A percentile compares a stretch with the other conserved stretches of the same genome.
These are phyloP conservation scores for Euryodendron excelsum DNA, from an alignment of 148 eudicot species.

Conservation along the genomic window DNA sequence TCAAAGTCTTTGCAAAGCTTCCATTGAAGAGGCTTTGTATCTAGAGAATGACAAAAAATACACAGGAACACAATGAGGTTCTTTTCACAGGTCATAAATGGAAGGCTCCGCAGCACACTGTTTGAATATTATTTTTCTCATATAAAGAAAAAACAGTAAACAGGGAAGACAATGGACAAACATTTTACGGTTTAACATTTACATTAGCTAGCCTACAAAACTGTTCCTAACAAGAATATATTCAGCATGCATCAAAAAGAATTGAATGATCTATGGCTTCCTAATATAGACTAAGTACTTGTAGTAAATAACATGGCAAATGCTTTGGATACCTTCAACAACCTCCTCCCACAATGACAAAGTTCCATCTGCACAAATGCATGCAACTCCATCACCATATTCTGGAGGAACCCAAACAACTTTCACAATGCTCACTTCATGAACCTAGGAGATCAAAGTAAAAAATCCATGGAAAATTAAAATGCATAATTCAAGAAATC, in stretches of 20 bases:
- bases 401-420: slow-evolving; percentile 90
- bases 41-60: slow-evolving; percentile 29
- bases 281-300: background rate
- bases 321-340: slow-evolving; percentile 47
- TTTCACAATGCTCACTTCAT: slow-evolving; percentile 57
- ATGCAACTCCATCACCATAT: slow-evolving; percentile 85
- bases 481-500: background rate
- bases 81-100: background rate
- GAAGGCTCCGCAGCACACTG: background rate
- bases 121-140: background rate
- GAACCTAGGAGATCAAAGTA: slow-evolving; percentile 41
- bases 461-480: background rate
- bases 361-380: slow-evolving; percentile 65
- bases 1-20: slow-evolving; percentile 66
- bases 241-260: background rate
- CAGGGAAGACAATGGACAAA: background rate
- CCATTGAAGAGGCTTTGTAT: slow-evolving; percentile 58
- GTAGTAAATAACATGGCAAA: slow-evolving; percentile 2
- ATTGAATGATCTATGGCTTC: background rate
- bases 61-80: background rate
- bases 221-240: background rate
- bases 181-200: too few species aligned
- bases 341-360: slow-evolving; percentile 93
- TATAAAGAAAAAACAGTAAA: background rate
- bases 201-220: background rate